Base-by-base conservation (phyloP, 345 rosid species). In the Turritis glabra region DNA sequence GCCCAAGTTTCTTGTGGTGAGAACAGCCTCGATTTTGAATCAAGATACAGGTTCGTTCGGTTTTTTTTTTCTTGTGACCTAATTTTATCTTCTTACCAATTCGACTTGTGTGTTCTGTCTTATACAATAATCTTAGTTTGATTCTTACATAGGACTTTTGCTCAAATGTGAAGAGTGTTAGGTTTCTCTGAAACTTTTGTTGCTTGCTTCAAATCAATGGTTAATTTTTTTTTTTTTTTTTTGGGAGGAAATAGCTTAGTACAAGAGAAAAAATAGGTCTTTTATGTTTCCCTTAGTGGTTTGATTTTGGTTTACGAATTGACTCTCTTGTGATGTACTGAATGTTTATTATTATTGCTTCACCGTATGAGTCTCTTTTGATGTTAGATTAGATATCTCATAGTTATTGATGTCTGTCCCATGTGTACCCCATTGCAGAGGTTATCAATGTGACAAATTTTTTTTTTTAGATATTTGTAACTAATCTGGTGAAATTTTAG, bases 1-100 rank as follows among this genome's bases (percentile, higher is more conserved):
- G n/a, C 62, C 33, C 85, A 86, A 41, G 84, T 46, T 59, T 82
- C 85, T 37, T 82, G 69, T 55, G 88, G 89, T 22, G 90, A 88
- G 30, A 86, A 77, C 81, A 77, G 47, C 54, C 70, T 80, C 72
- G 81, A 83, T 55, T 83, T 69, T 74, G 90, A 84, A 55, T 53
- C 76, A 56, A 82, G 82, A 68, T 80, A 80, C 57, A 87, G 93
- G 90, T 86, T 77, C 35, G 27, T 32, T 44, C 4, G 10, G 10
- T 44, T 1, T 44, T 44, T n/a, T n/a, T 37, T 15, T 63, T 60
- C 51, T 40, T 23, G 65, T 70, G 66, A 60, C 71, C 60, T 64
- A 70, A 56, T 46, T 7, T 68, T 74, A 11, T 38, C 22, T 73
- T 64, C 38, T 63, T 73, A 33, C 61, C 57, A 54, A 64, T 60